Evolutionary conservation across 306 rosid genomes (phyloP).

Genomic region (Quercus berberidifolia): DNA sequence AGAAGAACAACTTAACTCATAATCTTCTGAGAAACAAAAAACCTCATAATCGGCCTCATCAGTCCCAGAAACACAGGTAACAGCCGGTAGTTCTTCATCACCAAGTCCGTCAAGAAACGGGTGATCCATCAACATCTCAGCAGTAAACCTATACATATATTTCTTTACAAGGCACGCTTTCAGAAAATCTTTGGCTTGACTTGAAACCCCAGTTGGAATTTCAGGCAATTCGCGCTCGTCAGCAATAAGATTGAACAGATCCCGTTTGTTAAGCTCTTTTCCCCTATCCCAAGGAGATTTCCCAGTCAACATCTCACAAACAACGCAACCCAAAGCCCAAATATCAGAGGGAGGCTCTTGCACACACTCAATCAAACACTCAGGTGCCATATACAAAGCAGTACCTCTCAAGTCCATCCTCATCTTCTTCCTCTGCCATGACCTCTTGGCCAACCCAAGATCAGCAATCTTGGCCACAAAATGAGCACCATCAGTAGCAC

Average conservation of each 20-base stretch:
- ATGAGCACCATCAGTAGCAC: background rate
- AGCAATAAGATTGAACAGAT: background rate
- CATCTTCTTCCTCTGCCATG: too few relatives aligned
- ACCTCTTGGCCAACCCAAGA: constrained; percentile 22
- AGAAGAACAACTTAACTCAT: background rate
- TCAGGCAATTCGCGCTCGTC: background rate
- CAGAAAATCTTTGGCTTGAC: constrained; percentile 12
- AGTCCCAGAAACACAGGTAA: background rate
- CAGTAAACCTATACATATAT: constrained; percentile 15
- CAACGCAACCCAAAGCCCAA: constrained; percentile 33
- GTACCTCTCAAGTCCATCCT: constrained; percentile 20
- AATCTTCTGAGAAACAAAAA: background rate
- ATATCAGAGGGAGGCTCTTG: constrained; percentile 25
- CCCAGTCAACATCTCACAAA: constrained; percentile 27
- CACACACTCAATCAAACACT: background rate
- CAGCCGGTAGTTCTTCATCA: background rate
- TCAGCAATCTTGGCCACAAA: constrained; percentile 26
- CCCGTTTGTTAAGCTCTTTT: background rate
- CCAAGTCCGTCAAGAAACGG: background rate
- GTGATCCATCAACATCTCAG: constrained; percentile 25
- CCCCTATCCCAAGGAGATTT: constrained; percentile 13
- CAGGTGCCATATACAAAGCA: constrained; percentile 22
- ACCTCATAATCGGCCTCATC: background rate
- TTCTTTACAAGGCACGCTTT: constrained; percentile 26
- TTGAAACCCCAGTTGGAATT: constrained; percentile 14